A percentile compares a stretch with the other conserved stretches of the same genome.
phyloP scores from a whole-genome alignment of 73 alveolate genomes.

The Tetrahymena thermophila region DNA sequence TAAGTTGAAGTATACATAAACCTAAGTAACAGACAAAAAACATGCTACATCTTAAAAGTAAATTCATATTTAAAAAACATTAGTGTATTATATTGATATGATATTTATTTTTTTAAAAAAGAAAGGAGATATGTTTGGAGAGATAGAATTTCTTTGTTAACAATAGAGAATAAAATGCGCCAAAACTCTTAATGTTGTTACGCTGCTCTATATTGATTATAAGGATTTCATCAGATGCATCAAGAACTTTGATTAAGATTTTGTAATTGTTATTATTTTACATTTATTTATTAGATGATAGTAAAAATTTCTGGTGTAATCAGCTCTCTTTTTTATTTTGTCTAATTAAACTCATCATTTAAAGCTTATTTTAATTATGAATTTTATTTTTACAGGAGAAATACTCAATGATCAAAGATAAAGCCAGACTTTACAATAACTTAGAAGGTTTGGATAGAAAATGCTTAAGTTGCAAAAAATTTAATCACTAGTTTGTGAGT shows the following conservation, averaged over 20 bases:
- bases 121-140: background rate
- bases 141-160: background rate
- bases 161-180: background rate
- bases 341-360: no score
- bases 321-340: no score
- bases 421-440: background rate
- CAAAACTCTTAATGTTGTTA: background rate
- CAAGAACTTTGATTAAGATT: background rate
- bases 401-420: background rate
- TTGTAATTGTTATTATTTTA: background rate
- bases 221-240: background rate
- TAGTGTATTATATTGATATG: background rate
- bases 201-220: background rate
- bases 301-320: no score
- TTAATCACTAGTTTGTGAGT: background rate
- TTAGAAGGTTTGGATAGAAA: background rate
- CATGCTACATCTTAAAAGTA: background rate
- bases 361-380: no score
- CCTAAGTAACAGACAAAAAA: background rate
- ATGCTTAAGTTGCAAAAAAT: background rate
- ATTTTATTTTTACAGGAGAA: background rate
- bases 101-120: background rate
- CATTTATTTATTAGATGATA: background rate
- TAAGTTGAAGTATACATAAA: background rate
- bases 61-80: background rate